Evolutionary conservation across 495 filamentous ascomycete species (phyloP), one percentile per base, ranked within the genome.

Genomic region (Wilcoxina mikolae): DNA sequence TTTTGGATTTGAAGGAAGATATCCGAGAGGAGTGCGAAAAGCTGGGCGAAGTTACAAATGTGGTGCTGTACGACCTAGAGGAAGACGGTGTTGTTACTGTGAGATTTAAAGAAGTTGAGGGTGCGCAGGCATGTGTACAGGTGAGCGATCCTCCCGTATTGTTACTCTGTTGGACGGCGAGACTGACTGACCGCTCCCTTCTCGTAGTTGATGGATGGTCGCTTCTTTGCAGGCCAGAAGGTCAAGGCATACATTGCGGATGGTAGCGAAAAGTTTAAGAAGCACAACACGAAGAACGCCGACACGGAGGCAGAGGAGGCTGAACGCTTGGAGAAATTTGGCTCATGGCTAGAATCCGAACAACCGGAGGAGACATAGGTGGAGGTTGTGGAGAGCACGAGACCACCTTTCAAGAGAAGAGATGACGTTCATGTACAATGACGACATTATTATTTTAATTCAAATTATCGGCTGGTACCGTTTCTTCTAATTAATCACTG

Each of bases 1-100:
- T 90, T 47, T 72, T 89, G 4, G 91, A 96, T 56, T 94, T 96
- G 68, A 91, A 91, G 62, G 81, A 93, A 67, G 91, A 99, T 63
- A 84, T 99, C 33, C 79, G 84, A 24, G 85, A 91, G 28, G 89
- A 94, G 68, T 93, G 85, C 67, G 74, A 77, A 31, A 94, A 94
- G 68, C 70, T 93, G 17, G 93, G 91, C 11, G 72, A 82, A 22
- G 85, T 99, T 3, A 93, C 86, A 22, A 95, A 93, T 59, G 85
- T 95, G 0, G 77, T 89, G 2, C 76, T 98, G 25, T 98, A 82
- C 63, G 91, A 98, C 66, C 71, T 80, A 52, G 91, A 98, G 65
- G 69, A 73, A n/a, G 87, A 87, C 1, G 91, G 91, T 15, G 78
- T 95, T 22, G 85, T 85, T 15, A 91, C 78, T 60, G 85, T 96